Base-by-base conservation (phyloP, 306 rosid genomes). In the Cicer yamashitae region DNA sequence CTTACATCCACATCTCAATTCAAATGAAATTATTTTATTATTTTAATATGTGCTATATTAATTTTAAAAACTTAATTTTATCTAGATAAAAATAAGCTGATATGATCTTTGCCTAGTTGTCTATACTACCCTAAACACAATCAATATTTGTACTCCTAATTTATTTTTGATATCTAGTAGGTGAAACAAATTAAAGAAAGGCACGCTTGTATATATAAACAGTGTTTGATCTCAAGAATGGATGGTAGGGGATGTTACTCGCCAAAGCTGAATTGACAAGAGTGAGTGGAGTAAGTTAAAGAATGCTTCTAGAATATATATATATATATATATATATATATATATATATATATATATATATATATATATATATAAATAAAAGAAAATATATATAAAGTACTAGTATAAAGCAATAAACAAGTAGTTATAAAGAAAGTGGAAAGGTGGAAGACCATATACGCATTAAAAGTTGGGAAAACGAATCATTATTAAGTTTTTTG, bases 201-300 rank as follows among this genome's bases (percentile, higher is more conserved):
- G 64, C 6, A 7, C 17, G 15, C 8, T 12, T 6, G 6, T 22
- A 22, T 22, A 25, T 40, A 8, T 67, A 39, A 39, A 38, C 7
- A 48, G 10, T 51, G 18, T 7, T 14, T 15, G 17, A 52, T 50
- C 25, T 34, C 48, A 70, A 70, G 61, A 41, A 62, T 59, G 80
- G 77, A 66, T 38, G 87, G 84, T 71, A 41, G 87, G 84, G 68
- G 82, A 51, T 71, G 81, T 83, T 58, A 76, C 77, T 76, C 50
- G 44, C 72, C 65, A 34, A 40, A 70, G 25, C 61, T 58, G 73
- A 76, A 50, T 71, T 79, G 84, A 76, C 84, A 51, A 84, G 79
- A 71, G 84, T 59, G 14, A 70, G 84, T 80, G 87, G 84, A 80
- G 79, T 51, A 66, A 76, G 82, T 71, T 67, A 41, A 7, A 77